Conservation (phyloP, 2,329 filamentous ascomycete species). For the Aspergillus sp. region DNA sequence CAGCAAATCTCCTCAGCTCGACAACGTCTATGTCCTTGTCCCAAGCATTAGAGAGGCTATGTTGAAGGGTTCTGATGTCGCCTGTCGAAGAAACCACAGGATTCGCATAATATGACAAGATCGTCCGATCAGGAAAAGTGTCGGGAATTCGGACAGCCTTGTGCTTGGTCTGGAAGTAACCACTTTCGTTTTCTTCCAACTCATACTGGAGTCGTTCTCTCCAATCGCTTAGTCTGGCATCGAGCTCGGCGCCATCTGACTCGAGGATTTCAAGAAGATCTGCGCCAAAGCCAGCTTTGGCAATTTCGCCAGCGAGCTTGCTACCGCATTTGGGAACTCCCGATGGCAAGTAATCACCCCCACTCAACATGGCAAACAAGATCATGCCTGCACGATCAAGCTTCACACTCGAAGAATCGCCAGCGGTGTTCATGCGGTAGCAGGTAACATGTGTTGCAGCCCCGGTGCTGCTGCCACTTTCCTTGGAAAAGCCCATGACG, state of each 20-base stretch:
- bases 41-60: slow-evolving; percentile 57
- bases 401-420: slow-evolving; percentile 31
- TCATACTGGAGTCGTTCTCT: slow-evolving; percentile 71
- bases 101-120: slow-evolving; percentile 84
- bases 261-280: slow-evolving; percentile 68
- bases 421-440: slow-evolving; percentile 59
- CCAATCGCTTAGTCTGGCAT: slow-evolving; percentile 62
- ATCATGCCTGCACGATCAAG: slow-evolving; percentile 89
- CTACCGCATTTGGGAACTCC: slow-evolving; percentile 86
- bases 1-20: slow-evolving; percentile 71
- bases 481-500: slow-evolving; percentile 79
- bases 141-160: slow-evolving; percentile 74
- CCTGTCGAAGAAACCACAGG: slow-evolving; percentile 72
- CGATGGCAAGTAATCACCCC: slow-evolving; percentile 88
- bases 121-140: slow-evolving; percentile 75
- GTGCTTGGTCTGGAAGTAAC: slow-evolving; percentile 76
- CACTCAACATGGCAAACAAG: slow-evolving; percentile 89
- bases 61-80: slow-evolving; percentile 58
- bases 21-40: slow-evolving; percentile 64
- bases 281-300: slow-evolving; percentile 80
- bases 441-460: slow-evolving; percentile 82
- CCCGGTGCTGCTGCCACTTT: slow-evolving; percentile 61
- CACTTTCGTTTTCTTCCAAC: slow-evolving; percentile 78
- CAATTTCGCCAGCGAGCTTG: slow-evolving; percentile 86
- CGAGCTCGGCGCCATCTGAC: slow-evolving; percentile 30